Percentiles rank a stretch among this genome's conserved stretches.
Evolutionary conservation across 2,329 filamentous ascomycete genomes (phyloP).

Genomic region (Leptographium lundbergii): DNA sequence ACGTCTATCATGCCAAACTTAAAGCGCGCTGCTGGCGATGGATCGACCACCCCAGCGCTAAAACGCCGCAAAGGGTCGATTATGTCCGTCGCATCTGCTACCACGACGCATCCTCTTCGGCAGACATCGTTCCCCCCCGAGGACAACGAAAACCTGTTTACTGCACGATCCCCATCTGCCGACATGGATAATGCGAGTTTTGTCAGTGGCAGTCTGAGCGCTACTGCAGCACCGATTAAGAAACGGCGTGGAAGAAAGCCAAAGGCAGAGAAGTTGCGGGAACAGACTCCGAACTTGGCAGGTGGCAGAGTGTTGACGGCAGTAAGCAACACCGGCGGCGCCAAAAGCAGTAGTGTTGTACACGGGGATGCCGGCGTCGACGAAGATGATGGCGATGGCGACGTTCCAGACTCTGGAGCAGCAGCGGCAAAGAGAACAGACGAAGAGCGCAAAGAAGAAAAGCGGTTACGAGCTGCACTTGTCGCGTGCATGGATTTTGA

Average conservation of each 20-base stretch:
- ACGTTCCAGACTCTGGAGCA: constrained; percentile 16
- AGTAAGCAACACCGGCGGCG: constrained; percentile 26
- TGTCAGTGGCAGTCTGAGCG: constrained; percentile 46
- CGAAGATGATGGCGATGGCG: constrained; percentile 29
- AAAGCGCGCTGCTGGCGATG: constrained; percentile 48
- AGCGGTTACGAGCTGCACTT: constrained; percentile 48
- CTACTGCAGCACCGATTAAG: constrained; percentile 28
- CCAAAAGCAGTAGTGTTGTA: constrained; percentile 13
- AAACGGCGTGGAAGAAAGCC: constrained; percentile 51
- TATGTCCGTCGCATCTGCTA: constrained; percentile 40
- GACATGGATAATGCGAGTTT: constrained; percentile 49
- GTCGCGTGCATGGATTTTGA: constrained; percentile 51
- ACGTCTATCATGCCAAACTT: constrained; percentile 40
- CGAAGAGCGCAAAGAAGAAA: constrained; percentile 51
- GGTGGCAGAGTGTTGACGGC: constrained; percentile 33
- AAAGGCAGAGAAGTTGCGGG: constrained; percentile 37
- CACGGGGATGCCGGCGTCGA: constrained; percentile 29
- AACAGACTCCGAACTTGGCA: constrained; percentile 25
- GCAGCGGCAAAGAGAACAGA: constrained; percentile 26
- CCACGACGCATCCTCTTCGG: constrained; percentile 53
- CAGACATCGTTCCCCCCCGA: constrained; percentile 72
- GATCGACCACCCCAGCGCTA: constrained; percentile 31
- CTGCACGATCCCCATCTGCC: constrained; percentile 51
- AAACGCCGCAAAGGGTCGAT: constrained; percentile 63
- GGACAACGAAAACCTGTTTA: constrained; percentile 38